A percentile compares a stretch with the other conserved stretches of the same genome.
Conservation (phyloP, 225 moss, liverwort and hornwort species). For the Straminergon stramineum region DNA sequence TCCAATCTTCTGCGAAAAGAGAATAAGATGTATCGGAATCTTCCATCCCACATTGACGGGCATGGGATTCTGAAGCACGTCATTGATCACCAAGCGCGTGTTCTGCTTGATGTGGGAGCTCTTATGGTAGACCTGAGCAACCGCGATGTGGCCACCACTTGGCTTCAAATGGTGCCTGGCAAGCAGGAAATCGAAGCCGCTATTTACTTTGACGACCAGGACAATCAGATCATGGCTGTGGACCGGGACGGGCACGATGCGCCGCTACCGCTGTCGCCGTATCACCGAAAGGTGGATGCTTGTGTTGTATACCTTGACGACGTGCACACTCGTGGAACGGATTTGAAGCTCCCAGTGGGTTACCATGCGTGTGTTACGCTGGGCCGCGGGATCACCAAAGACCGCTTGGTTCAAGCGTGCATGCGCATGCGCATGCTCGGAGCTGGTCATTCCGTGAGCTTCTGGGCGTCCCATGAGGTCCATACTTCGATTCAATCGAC, state of each 20-base stretch:
- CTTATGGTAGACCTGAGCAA: conserved; percentile 31
- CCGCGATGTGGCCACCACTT: conserved; percentile 5
- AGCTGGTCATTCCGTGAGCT: conserved; percentile 29
- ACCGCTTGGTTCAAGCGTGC: conserved; percentile 24
- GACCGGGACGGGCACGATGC: not conserved
- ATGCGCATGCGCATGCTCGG: conserved; percentile 43
- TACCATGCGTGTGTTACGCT: conserved; percentile 27
- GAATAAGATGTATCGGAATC: not conserved
- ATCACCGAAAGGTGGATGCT: not conserved
- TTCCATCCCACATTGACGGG: not conserved
- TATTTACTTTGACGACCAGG: conserved; percentile 13
- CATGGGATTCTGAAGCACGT: not conserved
- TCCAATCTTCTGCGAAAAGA: not conserved
- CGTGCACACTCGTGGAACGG: conserved; percentile 27
- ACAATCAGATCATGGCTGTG: conserved; percentile 19
- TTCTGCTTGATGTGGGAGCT: conserved; percentile 30
- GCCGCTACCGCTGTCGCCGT: conserved; percentile 3
- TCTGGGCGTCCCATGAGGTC: conserved; percentile 40
- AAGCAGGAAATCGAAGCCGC: not conserved
- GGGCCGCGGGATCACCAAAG: conserved; percentile 30
- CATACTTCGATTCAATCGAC: conserved; percentile 5
- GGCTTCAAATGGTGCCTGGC: not conserved
- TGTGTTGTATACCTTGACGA: conserved; percentile 37
- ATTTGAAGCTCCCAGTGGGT: conserved; percentile 13
- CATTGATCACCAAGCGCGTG: not conserved